A percentile compares a stretch with the other conserved stretches of the same genome.
These are phyloP conservation scores for Russula emetica DNA, from an alignment of 768 basidiomycete species.

Conservation along the genomic window DNA sequence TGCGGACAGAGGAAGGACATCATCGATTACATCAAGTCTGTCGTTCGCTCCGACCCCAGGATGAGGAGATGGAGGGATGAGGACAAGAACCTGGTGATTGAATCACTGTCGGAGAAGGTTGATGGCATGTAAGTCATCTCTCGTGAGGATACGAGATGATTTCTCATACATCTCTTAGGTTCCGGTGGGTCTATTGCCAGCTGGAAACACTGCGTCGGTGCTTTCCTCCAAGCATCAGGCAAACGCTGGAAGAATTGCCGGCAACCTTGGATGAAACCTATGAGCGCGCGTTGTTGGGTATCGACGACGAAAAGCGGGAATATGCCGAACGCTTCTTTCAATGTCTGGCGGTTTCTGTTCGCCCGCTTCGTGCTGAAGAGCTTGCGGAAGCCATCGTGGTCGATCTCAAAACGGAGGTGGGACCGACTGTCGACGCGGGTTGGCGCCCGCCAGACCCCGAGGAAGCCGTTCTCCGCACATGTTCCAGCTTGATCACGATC, in stretches of 20 bases:
- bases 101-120: neutral
- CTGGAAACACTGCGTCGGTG: conserved; percentile 8
- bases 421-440: neutral
- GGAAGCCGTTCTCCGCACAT: conserved; percentile 4
- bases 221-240: neutral
- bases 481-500: conserved; percentile 11
- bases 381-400: conserved; percentile 13
- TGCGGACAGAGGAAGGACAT: neutral
- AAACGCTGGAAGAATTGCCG: conserved; percentile 2
- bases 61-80: neutral
- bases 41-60: neutral
- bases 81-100: neutral
- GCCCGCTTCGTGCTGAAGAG: conserved; percentile 8
- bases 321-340: conserved; percentile 11
- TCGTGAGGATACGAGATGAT: neutral
- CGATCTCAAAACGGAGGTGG: neutral
- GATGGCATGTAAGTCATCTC: conserved; percentile 2
- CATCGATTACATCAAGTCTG: neutral
- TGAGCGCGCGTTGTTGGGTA: neutral
- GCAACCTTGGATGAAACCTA: conserved; percentile 13
- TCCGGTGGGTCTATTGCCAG: conserved; percentile 6
- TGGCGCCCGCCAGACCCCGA: conserved; percentile 1
- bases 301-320: neutral
- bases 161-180: conserved; percentile 1
- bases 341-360: neutral